These are phyloP conservation scores for Epipyxis sp. DNA, from an alignment of 108 stramenopile species.

Conservation along the genomic window DNA sequence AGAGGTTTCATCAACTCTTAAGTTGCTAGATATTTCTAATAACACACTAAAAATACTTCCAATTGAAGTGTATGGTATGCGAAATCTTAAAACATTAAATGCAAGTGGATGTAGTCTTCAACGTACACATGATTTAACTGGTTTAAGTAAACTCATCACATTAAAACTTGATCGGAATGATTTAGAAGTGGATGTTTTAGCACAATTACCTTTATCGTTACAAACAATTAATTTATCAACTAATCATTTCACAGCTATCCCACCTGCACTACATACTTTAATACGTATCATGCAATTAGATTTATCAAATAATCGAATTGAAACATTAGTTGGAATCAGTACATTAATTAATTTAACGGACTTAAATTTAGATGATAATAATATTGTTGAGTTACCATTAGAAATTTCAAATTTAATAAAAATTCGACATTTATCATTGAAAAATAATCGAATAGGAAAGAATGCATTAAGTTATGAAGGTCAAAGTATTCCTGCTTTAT, in stretches of 20 bases:
- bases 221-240: neutral
- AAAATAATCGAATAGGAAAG: neutral
- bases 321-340: neutral
- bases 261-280: neutral
- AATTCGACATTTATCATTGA: neutral
- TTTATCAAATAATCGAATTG: neutral
- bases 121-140: neutral
- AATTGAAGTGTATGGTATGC: neutral
- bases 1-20: neutral
- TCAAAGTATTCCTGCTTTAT: neutral
- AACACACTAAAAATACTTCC: neutral
- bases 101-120: neutral
- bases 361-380: neutral
- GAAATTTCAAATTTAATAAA: neutral
- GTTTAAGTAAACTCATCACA: neutral
- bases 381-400: neutral
- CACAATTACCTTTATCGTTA: neutral
- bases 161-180: neutral
- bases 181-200: neutral
- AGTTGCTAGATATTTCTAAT: neutral
- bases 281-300: neutral
- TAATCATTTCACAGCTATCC: conserved; percentile 5
- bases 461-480: neutral
- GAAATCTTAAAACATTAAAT: neutral
- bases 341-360: neutral